phyloP scores from a whole-genome alignment of 495 filamentous ascomycete species.

The Penicillium diatomitis region DNA sequence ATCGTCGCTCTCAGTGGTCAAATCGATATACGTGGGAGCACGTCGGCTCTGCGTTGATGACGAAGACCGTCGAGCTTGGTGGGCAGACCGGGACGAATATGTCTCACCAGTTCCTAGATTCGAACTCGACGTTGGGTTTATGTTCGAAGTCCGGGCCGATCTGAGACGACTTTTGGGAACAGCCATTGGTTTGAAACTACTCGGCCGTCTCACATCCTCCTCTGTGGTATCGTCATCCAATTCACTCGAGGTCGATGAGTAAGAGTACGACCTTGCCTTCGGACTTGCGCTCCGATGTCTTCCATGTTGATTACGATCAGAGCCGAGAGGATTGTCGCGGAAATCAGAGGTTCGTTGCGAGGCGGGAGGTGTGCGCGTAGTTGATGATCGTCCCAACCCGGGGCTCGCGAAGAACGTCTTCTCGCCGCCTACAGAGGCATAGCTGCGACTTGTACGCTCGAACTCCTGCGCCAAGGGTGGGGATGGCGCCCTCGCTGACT shows the following conservation, averaged over 20 bases:
- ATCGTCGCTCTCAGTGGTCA: constrained; percentile 18
- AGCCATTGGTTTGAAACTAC: constrained; percentile 28
- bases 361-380: constrained; percentile 36
- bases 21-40: constrained; percentile 5
- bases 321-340: constrained; percentile 30
- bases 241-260: constrained; percentile 33
- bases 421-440: constrained; percentile 61
- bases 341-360: constrained; percentile 16
- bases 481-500: constrained; percentile 15
- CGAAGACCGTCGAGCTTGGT: constrained; percentile 1
- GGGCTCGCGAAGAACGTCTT: constrained; percentile 48
- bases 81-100: constrained; percentile 3
- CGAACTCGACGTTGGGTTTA: constrained; percentile 15
- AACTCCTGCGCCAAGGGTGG: constrained; percentile 22
- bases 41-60: constrained; percentile 5
- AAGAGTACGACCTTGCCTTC: constrained; percentile 21
- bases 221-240: constrained; percentile 19
- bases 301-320: constrained; percentile 15
- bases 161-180: constrained; percentile 35
- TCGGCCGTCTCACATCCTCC: constrained; percentile 11
- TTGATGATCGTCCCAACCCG: constrained; percentile 35
- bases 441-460: constrained; percentile 56
- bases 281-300: constrained; percentile 36
- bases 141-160: constrained; percentile 27
- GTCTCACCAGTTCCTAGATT: constrained; percentile 27